Base-by-base conservation (phyloP, 345 rosid species). In the Camelina neglecta region DNA sequence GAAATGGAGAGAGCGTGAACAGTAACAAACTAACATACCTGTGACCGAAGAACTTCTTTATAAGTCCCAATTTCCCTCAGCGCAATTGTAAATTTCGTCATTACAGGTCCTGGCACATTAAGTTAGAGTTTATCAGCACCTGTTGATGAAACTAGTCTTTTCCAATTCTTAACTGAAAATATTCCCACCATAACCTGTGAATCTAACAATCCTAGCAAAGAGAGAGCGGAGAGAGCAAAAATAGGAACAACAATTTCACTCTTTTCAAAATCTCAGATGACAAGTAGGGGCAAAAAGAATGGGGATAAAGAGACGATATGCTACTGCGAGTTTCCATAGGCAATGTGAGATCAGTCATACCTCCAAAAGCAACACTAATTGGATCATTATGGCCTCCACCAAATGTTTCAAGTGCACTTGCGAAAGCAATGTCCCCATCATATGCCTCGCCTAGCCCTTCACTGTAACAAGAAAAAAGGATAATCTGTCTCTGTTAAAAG, bases 351-450 rank as follows among this genome's bases (percentile, higher is more conserved):
- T 29, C 24, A 10, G 39, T 55, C 80, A 71, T 83, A 93, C 99
- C 99, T 83, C 99, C 99, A 81, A 96, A 96, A 73, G 99, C 97
- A 72, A 93, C 85, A 85, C 99, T 91, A 42, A 96, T 91, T 18
- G 98, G 98, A 83, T 96, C 99, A 72, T 93, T 96, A 75, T 96
- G 99, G 60, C 97, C 99, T 80, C 98, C 98, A 55, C 99, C 98
- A 85, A 96, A 96, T 57, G 89, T 80, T 88, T 94, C 98, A 68
- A 94, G 84, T 51, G 98, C 95, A 87, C 97, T 89, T 42, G 98
- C 98, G 75, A 94, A 94, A 79, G 97, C 93, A 79, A 94, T 88
- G 78, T 94, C 97, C 72, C 87, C 96, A 78, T 94, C 97, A 79
- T 94, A 94, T 65, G 91, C 99, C 84, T 94, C 97, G 24, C 98